phyloP scores from a whole-genome alignment of 2,329 filamentous ascomycete species.

The Pseudopyricularia javanii region DNA sequence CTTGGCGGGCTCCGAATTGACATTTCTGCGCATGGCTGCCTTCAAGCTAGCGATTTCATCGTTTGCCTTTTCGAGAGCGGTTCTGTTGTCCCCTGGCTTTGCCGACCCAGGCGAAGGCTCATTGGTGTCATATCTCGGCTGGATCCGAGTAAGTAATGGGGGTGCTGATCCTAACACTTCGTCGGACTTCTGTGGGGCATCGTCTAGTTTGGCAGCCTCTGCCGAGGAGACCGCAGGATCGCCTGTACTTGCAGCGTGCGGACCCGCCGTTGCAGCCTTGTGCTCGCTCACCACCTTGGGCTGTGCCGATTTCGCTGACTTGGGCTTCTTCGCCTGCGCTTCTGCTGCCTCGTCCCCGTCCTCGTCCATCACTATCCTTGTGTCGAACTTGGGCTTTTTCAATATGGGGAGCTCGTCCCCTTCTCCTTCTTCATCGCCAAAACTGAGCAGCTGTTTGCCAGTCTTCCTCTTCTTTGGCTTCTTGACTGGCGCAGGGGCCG shows the following conservation, averaged over 20 bases:
- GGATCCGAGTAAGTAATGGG: neutral
- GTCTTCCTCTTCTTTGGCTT: conserved; percentile 61
- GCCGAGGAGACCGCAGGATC: neutral
- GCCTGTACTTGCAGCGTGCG: neutral
- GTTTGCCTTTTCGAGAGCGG: conserved; percentile 56
- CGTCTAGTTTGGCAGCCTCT: neutral
- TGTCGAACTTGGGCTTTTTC: conserved; percentile 72
- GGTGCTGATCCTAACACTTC: neutral
- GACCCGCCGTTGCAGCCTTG: neutral
- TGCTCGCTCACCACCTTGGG: conserved; percentile 10
- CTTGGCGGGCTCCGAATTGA: conserved; percentile 33
- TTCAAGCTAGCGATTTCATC: conserved; percentile 72
- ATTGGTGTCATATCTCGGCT: conserved; percentile 3
- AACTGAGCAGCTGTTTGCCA: conserved; percentile 67
- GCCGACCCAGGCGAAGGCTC: conserved; percentile 22
- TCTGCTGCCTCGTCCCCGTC: conserved; percentile 24
- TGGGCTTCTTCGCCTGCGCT: conserved; percentile 15
- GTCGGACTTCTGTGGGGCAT: neutral
- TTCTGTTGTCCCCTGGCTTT: conserved; percentile 21
- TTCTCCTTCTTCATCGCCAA: conserved; percentile 58
- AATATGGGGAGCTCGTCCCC: conserved; percentile 42
- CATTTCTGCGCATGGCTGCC: conserved; percentile 64
- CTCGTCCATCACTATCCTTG: conserved; percentile 54
- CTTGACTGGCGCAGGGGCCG: conserved; percentile 29
- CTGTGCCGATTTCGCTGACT: conserved; percentile 15